Percentiles rank a stretch among this genome's conserved stretches.
phyloP scores from a whole-genome alignment of 2,329 filamentous ascomycete species.

The Alternaria rosae region DNA sequence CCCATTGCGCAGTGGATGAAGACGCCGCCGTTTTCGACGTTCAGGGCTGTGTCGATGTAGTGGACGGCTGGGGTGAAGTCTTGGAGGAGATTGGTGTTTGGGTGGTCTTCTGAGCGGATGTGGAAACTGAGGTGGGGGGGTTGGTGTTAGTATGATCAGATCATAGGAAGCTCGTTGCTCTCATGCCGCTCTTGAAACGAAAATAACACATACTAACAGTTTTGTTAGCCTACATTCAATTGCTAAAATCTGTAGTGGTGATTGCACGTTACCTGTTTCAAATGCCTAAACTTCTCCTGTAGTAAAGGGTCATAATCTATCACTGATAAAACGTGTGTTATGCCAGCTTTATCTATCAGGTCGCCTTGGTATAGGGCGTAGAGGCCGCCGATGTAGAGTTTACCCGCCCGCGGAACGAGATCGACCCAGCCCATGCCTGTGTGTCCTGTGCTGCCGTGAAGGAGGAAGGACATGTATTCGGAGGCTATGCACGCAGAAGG shows the following conservation, averaged over 20 bases:
- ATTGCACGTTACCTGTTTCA: constrained; percentile 30
- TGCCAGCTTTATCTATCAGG: constrained; percentile 39
- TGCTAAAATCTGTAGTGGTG: no score
- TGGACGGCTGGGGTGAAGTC: constrained; percentile 28
- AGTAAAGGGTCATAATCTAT: constrained; percentile 44
- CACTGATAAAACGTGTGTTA: constrained; percentile 44
- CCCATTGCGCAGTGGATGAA: constrained; percentile 49
- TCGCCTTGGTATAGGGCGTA: constrained; percentile 52
- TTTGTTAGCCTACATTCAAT: no score
- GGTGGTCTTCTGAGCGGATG: constrained; percentile 43
- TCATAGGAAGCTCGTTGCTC: no score
- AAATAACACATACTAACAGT: background rate
- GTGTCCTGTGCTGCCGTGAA: constrained; percentile 40
- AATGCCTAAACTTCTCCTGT: constrained; percentile 33
- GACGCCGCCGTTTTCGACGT: constrained; percentile 21
- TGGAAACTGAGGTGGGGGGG: no score
- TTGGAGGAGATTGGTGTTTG: constrained; percentile 41
- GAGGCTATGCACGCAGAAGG: background rate
- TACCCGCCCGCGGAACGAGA: constrained; percentile 42
- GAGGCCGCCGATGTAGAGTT: constrained; percentile 53
- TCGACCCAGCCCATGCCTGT: constrained; percentile 51
- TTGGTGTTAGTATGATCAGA: background rate
- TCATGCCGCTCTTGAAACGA: no score
- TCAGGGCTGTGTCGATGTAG: constrained; percentile 38
- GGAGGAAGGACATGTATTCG: constrained; percentile 40